A percentile compares a stretch with the other conserved stretches of the same genome.
Evolutionary conservation across 176 grass and related monocot species (phyloP).

Genomic region (Echinochloa phyllopogon): DNA sequence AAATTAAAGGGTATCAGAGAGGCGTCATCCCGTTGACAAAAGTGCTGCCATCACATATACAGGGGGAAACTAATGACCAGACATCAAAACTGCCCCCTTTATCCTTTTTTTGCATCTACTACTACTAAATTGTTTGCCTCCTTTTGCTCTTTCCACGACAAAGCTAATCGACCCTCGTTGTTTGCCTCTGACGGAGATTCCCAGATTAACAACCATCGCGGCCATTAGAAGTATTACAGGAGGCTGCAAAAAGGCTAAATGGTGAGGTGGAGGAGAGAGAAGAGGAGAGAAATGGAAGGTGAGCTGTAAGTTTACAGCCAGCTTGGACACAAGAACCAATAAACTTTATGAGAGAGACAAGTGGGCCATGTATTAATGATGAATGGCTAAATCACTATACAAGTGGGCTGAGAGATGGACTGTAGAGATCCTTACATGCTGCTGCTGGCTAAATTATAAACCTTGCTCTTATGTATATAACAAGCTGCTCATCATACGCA

Average conservation of each 20-base stretch:
- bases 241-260: too few relatives aligned
- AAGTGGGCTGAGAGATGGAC: too few relatives aligned
- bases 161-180: not conserved
- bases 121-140: not conserved
- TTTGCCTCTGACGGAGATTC: conserved; percentile 3
- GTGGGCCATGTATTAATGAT: too few relatives aligned
- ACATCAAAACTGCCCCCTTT: not conserved
- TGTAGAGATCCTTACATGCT: too few relatives aligned
- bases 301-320: too few relatives aligned
- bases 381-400: too few relatives aligned
- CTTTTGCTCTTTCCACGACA: not conserved
- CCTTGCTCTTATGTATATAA: not conserved
- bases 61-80: not conserved
- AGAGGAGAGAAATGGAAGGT: too few relatives aligned
- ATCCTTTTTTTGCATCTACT: not conserved
- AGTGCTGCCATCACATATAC: not conserved
- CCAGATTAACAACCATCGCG: conserved; percentile 1
- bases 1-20: not conserved
- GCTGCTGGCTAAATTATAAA: too few relatives aligned
- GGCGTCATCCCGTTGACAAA: conserved; percentile 7
- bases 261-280: too few relatives aligned
- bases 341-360: too few relatives aligned
- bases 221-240: too few relatives aligned
- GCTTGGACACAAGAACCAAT: too few relatives aligned
- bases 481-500: not conserved